These are phyloP conservation scores for Picochlorum sp. DNA, from an alignment of 139 green algal genomes.

Conservation along the genomic window DNA sequence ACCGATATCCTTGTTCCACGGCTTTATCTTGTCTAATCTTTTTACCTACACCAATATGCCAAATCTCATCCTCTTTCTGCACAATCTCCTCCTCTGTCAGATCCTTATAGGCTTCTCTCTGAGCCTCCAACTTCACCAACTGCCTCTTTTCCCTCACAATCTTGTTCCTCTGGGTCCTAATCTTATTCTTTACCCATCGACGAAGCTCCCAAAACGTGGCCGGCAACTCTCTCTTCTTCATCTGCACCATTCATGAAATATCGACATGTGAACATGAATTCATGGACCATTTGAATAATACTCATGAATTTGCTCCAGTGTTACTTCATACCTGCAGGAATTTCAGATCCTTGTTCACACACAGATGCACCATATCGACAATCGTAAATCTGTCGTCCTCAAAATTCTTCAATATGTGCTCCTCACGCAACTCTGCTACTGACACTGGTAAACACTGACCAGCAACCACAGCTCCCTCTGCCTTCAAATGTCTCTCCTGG, in stretches of 20 bases:
- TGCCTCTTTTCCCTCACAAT: background rate
- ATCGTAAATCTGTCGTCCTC: conserved; percentile 2
- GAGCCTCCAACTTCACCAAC: conserved; percentile 4
- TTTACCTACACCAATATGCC: background rate
- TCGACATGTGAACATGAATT: too few relatives aligned
- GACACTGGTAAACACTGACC: background rate
- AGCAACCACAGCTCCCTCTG: background rate
- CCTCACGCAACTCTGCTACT: background rate
- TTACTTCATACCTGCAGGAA: background rate
- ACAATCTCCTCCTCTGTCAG: conserved; percentile 4
- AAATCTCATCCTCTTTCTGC: background rate
- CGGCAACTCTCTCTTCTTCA: conserved; percentile 13
- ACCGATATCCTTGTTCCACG: background rate
- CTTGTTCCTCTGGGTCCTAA: conserved; percentile 11
- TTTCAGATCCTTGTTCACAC: conserved; percentile 1
- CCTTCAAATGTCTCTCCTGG: background rate
- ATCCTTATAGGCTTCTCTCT: background rate
- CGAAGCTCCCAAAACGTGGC: conserved; percentile 21
- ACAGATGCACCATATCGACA: conserved; percentile 15
- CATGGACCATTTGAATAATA: too few relatives aligned
- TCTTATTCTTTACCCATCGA: conserved; percentile 5
- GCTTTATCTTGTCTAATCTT: background rate
- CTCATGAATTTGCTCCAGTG: too few relatives aligned
- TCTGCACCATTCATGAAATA: background rate
- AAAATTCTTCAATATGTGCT: background rate